Evolutionary conservation across 2,329 filamentous ascomycete genomes (phyloP), one percentile per base, ranked within the genome.

Genomic region (Didymella sp.): DNA sequence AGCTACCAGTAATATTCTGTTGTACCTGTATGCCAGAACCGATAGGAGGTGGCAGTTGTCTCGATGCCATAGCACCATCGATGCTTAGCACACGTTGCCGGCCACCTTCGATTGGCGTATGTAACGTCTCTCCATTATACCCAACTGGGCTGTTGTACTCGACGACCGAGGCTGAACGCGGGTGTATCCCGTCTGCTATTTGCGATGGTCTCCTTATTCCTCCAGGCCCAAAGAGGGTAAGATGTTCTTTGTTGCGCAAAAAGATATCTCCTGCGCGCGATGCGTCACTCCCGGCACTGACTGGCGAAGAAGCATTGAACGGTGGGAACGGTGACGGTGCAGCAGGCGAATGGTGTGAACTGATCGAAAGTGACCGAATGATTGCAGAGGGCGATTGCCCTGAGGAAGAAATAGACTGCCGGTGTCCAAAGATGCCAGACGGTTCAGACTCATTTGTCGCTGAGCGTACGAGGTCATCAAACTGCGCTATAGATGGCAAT

Each of bases 111-210:
- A 72, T 67, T 0, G 72, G 69, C 0, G 71, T 71, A 12, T 64
- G 59, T 19, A 72, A 64, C 17, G 71, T 60, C 3, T 64, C 67
- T 17, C 73, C 69, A 56, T 70, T 75, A 15, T 69, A 60, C 22
- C 70, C 75, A 62, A 79, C 65, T 41, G 77, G 66, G 59, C 72
- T 69, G 56, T 76, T 58, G 67, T 77, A 75, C 42, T 63, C 73
- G 28, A 74, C 73, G 4, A 68, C 64, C 13, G 71, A 55, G 12
- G 73, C 67, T 7, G 55, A 75, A 33, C 69, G 66, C 11, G 74
- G 73, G 28, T 71, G 75, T 4, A 68, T 67, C 2, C 69, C 69
- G 38, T 56, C 75, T 13, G 75, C 76, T 24, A 69, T 70, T 50
- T 76, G 73, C n/a, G 76, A 76, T 8, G 72, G 70, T 55, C 73